Evolutionary conservation across 257 asterid genomes (phyloP).

Genomic region (Fraxinus quadrangulata): DNA sequence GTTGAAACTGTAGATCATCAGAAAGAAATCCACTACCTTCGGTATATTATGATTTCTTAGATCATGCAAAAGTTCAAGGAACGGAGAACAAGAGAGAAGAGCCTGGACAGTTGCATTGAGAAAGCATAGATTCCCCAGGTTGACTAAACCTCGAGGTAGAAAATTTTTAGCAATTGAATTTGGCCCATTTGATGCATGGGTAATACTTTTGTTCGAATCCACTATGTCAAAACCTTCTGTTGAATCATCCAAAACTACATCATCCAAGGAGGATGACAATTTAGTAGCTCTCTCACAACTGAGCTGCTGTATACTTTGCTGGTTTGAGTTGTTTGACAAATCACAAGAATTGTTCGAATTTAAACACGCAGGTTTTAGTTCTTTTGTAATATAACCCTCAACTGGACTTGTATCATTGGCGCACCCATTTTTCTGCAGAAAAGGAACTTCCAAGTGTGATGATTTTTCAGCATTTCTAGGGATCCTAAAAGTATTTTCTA

Average conservation of each 20-base stretch:
- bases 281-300: slow-evolving; percentile 26
- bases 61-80: slow-evolving; percentile 62
- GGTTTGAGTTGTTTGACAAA: slow-evolving; percentile 7
- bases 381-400: slow-evolving; percentile 27
- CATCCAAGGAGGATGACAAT: slow-evolving; percentile 31
- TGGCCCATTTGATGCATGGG: slow-evolving; percentile 40
- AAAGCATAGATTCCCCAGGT: slow-evolving; percentile 81
- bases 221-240: slow-evolving; percentile 33
- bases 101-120: slow-evolving; percentile 84
- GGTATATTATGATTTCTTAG: slow-evolving; percentile 57
- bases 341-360: slow-evolving; percentile 17
- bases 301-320: slow-evolving; percentile 31
- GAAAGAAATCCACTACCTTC: slow-evolving; percentile 42
- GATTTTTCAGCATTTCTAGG: slow-evolving; percentile 23
- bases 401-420: slow-evolving; percentile 19
- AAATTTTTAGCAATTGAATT: slow-evolving; percentile 37
- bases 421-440: slow-evolving; percentile 40
- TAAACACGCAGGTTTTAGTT: slow-evolving; percentile 33
- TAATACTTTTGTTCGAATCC: slow-evolving; percentile 28
- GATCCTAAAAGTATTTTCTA: slow-evolving; percentile 21
- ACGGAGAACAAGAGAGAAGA: slow-evolving; percentile 71
- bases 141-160: slow-evolving; percentile 78
- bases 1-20: slow-evolving; percentile 14
- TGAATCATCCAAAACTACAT: slow-evolving; percentile 30
- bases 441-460: slow-evolving; percentile 24